Conservation (phyloP, 148 eudicot genomes). For the Silene conica region DNA sequence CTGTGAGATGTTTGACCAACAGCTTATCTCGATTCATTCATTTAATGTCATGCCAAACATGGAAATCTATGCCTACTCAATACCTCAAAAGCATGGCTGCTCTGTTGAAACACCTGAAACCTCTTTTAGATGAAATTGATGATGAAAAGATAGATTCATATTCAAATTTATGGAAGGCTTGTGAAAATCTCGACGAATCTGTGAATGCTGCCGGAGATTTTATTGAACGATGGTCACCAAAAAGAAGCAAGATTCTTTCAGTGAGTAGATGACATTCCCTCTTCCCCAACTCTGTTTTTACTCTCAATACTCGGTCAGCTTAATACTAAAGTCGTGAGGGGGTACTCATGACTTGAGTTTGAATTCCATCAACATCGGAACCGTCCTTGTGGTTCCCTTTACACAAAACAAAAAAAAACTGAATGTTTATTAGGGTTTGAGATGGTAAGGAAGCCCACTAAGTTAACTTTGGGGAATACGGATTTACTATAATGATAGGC, state of each 20-base stretch:
- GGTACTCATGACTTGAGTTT: too few species aligned
- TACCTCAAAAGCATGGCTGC: constrained; percentile 40
- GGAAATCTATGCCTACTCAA: constrained; percentile 51
- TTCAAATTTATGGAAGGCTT: constrained; percentile 49
- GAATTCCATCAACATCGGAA: too few species aligned
- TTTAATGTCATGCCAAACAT: constrained; percentile 65
- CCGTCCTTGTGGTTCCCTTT: too few species aligned
- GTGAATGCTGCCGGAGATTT: constrained; percentile 78
- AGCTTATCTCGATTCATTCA: constrained; percentile 84
- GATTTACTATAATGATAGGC: too few species aligned
- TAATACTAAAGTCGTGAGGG: too few species aligned
- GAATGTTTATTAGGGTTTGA: too few species aligned
- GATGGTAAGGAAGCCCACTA: too few species aligned
- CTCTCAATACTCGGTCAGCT: not conserved
- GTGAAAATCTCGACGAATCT: constrained; percentile 64
- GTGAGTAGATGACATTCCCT: constrained; percentile 41
- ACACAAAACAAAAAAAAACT: too few species aligned
- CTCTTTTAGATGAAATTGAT: constrained; percentile 55
- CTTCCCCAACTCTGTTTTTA: not conserved
- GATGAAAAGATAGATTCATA: constrained; percentile 42
- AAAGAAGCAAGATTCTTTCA: constrained; percentile 57
- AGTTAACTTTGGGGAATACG: too few species aligned
- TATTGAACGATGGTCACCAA: constrained; percentile 71
- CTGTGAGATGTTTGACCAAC: constrained; percentile 66
- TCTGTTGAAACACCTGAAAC: constrained; percentile 67